These are phyloP conservation scores for Tripterygium wilfordii DNA, from an alignment of 177 flowering plant genomes.

Conservation along the genomic window DNA sequence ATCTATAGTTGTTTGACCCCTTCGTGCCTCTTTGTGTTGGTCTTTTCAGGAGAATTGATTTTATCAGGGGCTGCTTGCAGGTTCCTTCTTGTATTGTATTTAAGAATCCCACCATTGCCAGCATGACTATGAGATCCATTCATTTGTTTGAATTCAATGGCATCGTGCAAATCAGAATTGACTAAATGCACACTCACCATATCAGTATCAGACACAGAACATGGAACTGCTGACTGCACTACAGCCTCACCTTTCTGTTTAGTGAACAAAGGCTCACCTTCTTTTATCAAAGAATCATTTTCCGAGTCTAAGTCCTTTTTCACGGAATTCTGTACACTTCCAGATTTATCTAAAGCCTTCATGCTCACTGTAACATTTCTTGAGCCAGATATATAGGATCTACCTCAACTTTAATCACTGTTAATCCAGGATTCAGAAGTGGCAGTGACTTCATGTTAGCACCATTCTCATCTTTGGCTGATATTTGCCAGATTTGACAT, in stretches of 20 bases:
- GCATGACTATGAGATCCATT: conserved; percentile 10
- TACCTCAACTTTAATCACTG: conserved; percentile 9
- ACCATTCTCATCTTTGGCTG: conserved; percentile 10
- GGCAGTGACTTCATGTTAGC: conserved; percentile 18
- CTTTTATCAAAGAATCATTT: conserved; percentile 4
- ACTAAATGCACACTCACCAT: neutral
- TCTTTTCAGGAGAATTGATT: conserved; percentile 16
- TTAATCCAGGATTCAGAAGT: conserved; percentile 15
- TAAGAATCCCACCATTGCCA: conserved; percentile 17
- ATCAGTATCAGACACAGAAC: conserved; percentile 1
- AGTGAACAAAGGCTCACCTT: too few species aligned
- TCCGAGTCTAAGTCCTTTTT: conserved; percentile 4
- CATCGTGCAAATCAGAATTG: conserved; percentile 1
- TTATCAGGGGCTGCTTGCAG: conserved; percentile 12
- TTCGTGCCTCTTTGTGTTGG: conserved; percentile 10
- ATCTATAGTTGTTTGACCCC: conserved; percentile 14
- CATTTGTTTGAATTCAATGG: conserved; percentile 13
- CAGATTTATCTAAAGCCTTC: conserved; percentile 1
- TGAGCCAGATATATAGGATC: conserved; percentile 15
- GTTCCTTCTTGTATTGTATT: conserved; percentile 29
- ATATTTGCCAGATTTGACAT: conserved; percentile 19
- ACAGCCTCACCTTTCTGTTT: conserved; percentile 3
- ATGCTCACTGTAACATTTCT: conserved; percentile 10
- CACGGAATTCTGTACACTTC: neutral
- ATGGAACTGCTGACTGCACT: conserved; percentile 1